These are phyloP conservation scores for Pyrenochaeta sp. DNA, from an alignment of 2,329 filamentous ascomycete genomes.

Conservation along the genomic window DNA sequence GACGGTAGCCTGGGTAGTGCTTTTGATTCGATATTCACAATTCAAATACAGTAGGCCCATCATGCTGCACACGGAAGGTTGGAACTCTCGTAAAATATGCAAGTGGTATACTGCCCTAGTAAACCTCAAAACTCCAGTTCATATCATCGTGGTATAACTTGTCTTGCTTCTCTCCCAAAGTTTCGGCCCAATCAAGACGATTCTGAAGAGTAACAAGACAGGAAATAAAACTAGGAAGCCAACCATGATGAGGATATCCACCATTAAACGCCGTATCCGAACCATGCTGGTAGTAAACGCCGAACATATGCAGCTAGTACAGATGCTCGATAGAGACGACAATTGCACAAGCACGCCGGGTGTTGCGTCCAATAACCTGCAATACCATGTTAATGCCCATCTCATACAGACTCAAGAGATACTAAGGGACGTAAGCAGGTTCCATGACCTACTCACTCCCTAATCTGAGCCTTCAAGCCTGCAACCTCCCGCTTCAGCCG, in stretches of 20 bases:
- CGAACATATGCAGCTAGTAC: conserved; percentile 18
- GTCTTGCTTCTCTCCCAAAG: conserved; percentile 1
- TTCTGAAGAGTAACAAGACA: conserved; percentile 10
- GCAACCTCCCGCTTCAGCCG: conserved; percentile 83
- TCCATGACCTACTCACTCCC: conserved; percentile 48
- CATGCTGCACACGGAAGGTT: background rate
- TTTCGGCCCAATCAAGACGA: conserved; percentile 4
- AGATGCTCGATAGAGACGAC: conserved; percentile 1
- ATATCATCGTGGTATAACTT: conserved; percentile 13
- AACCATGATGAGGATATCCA: conserved; percentile 12
- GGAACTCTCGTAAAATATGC: conserved; percentile 13
- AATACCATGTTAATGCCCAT: conserved; percentile 9
- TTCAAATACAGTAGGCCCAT: too few relatives aligned
- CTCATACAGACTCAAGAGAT: background rate
- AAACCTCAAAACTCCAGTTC: conserved; percentile 15
- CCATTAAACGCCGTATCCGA: conserved; percentile 15
- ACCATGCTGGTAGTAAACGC: conserved; percentile 17
- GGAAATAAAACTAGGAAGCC: conserved; percentile 16
- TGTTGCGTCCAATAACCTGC: conserved; percentile 8
- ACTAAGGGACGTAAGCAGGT: conserved; percentile 6
- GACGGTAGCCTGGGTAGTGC: too few relatives aligned
- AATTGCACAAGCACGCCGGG: background rate
- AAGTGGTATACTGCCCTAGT: conserved; percentile 31
- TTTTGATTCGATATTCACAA: too few relatives aligned
- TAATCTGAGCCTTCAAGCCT: conserved; percentile 64